phyloP scores from a whole-genome alignment of 345 rosid genomes.

The Trapa bicornis region DNA sequence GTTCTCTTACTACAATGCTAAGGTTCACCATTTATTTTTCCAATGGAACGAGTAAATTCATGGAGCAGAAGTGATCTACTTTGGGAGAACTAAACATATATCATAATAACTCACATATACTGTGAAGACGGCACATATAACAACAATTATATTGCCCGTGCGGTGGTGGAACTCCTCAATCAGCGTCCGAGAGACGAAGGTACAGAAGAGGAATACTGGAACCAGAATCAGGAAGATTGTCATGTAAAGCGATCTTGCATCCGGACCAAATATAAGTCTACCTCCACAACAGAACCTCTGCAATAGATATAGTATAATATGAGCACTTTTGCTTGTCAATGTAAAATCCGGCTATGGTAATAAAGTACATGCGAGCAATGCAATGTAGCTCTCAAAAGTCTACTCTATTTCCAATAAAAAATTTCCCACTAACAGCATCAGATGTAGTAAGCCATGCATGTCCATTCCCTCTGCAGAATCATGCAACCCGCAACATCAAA shows the following conservation, averaged over 20 bases:
- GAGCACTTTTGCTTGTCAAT: neutral
- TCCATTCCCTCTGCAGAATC: no score
- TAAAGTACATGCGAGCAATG: no score
- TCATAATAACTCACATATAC: slow-evolving; percentile 33
- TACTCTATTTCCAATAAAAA: neutral
- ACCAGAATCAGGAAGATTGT: slow-evolving; percentile 48
- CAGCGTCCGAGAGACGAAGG: slow-evolving; percentile 44
- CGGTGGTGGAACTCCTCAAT: slow-evolving; percentile 33
- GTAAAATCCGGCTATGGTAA: neutral
- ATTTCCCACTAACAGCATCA: neutral
- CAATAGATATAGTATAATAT: slow-evolving; percentile 10
- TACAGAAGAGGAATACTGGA: slow-evolving; percentile 62
- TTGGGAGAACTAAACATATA: neutral
- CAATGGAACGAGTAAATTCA: neutral
- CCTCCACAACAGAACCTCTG: slow-evolving; percentile 77
- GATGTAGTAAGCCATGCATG: neutral
- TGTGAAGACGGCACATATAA: slow-evolving; percentile 27
- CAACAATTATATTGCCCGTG: slow-evolving; percentile 29
- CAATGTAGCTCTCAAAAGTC: neutral
- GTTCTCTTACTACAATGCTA: neutral
- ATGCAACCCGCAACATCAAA: no score
- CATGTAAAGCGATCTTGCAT: slow-evolving; percentile 61
- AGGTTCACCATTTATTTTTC: neutral
- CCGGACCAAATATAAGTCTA: slow-evolving; percentile 74
- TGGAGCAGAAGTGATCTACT: neutral